phyloP scores from a whole-genome alignment of 2,329 filamentous ascomycete species.

The Pseudogymnoascus sp. region DNA sequence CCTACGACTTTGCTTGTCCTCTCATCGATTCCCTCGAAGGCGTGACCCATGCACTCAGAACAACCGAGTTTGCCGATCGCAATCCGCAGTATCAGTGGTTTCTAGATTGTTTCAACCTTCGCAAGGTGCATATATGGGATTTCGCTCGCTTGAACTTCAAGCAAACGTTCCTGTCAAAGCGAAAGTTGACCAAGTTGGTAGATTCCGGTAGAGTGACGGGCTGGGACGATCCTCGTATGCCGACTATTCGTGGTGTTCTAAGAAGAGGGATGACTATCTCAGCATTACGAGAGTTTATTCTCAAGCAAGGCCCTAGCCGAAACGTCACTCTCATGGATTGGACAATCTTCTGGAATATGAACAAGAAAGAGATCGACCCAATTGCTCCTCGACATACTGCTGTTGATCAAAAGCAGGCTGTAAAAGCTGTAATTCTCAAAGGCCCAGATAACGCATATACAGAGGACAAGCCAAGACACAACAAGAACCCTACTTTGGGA shows the following conservation, averaged over 20 bases:
- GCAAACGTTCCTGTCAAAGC: conserved; percentile 74
- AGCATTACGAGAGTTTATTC: conserved; percentile 73
- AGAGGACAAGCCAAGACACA: conserved; percentile 77
- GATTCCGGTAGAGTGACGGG: conserved; percentile 69
- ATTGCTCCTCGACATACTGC: conserved; percentile 66
- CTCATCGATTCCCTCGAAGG: conserved; percentile 75
- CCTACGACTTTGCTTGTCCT: conserved; percentile 80
- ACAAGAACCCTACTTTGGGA: conserved; percentile 79
- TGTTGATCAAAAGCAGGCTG: conserved; percentile 61
- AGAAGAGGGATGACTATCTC: conserved; percentile 72
- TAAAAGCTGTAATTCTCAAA: conserved; percentile 57
- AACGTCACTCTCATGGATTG: conserved; percentile 82
- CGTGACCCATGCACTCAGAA: conserved; percentile 74
- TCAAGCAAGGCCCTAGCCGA: conserved; percentile 76
- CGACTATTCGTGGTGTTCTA: conserved; percentile 71
- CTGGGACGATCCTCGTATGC: conserved; percentile 84
- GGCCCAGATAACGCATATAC: conserved; percentile 53
- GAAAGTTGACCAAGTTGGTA: conserved; percentile 77
- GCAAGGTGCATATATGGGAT: conserved; percentile 77
- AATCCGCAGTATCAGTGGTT: conserved; percentile 87
- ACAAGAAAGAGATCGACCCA: conserved; percentile 76
- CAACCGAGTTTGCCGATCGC: conserved; percentile 80
- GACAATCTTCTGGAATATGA: conserved; percentile 60
- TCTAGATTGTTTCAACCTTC: conserved; percentile 63
- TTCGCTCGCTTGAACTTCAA: conserved; percentile 81